Conservation (phyloP, 805 yeast genomes). For the Saccharomycopsis fodiens region DNA sequence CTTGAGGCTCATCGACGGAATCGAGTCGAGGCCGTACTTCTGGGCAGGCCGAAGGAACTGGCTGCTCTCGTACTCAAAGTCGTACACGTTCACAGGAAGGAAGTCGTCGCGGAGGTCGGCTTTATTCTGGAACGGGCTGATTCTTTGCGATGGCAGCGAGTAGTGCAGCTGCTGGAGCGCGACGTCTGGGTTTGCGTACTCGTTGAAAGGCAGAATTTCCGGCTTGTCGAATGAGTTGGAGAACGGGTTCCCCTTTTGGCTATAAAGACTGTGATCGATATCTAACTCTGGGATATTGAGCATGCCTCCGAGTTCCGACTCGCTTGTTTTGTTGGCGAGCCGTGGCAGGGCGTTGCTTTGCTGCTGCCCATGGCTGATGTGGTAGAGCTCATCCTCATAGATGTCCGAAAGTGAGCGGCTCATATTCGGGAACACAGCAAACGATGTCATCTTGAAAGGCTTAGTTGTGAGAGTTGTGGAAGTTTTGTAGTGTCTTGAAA, state of each 20-base stretch:
- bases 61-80: slow-evolving; percentile 20
- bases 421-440: slow-evolving; percentile 40
- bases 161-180: slow-evolving; percentile 3
- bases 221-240: slow-evolving; percentile 22
- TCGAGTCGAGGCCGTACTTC: slow-evolving; percentile 1
- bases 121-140: neutral
- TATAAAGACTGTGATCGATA: slow-evolving; percentile 12
- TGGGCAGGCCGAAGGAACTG: neutral
- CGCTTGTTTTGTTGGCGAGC: slow-evolving; percentile 14
- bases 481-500: too few relatives aligned
- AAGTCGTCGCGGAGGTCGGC: neutral
- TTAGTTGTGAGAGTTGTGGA: too few relatives aligned
- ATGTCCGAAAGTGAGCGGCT: slow-evolving; percentile 50
- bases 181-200: slow-evolving; percentile 35
- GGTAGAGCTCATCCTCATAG: slow-evolving; percentile 53
- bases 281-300: slow-evolving; percentile 3
- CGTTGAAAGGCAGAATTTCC: slow-evolving; percentile 31
- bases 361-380: slow-evolving; percentile 17
- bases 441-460: slow-evolving; percentile 36
- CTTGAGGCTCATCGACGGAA: slow-evolving; percentile 3
- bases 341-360: neutral
- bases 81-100: slow-evolving; percentile 21
- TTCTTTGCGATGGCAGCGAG: neutral
- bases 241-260: neutral
- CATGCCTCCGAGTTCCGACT: neutral